A percentile compares a stretch with the other conserved stretches of the same genome.
phyloP scores from a whole-genome alignment of 73 alveolate species.

The Effrenium voratum region DNA sequence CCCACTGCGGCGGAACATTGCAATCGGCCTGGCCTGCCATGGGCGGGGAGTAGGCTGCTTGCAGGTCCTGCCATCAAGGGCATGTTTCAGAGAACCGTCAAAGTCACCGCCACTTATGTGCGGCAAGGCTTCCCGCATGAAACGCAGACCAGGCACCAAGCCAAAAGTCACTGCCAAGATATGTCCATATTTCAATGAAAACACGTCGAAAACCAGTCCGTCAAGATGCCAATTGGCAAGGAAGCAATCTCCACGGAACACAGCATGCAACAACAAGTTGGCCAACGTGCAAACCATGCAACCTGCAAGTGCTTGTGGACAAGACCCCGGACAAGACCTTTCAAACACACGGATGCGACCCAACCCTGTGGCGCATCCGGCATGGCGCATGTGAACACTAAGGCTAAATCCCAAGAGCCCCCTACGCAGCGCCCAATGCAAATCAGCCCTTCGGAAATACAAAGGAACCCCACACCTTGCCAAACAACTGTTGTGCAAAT shows the following conservation, averaged over 20 bases:
- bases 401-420: neutral
- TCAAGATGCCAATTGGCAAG: neutral
- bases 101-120: neutral
- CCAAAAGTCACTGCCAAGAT: neutral
- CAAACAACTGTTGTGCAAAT: neutral
- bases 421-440: too few relatives aligned
- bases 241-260: neutral
- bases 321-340: too few relatives aligned
- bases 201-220: neutral
- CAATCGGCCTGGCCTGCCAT: neutral
- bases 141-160: neutral
- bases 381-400: neutral
- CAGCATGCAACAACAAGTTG: too few relatives aligned
- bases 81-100: neutral
- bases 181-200: neutral
- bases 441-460: too few relatives aligned
- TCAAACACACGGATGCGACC: too few relatives aligned
- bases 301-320: too few relatives aligned
- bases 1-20: too few relatives aligned
- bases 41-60: constrained; percentile 45
- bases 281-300: too few relatives aligned
- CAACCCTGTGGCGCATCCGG: neutral
- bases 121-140: neutral
- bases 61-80: neutral
- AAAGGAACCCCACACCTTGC: too few relatives aligned